Conservation (phyloP, 495 filamentous ascomycete genomes). For the Ramalina intermedia region DNA sequence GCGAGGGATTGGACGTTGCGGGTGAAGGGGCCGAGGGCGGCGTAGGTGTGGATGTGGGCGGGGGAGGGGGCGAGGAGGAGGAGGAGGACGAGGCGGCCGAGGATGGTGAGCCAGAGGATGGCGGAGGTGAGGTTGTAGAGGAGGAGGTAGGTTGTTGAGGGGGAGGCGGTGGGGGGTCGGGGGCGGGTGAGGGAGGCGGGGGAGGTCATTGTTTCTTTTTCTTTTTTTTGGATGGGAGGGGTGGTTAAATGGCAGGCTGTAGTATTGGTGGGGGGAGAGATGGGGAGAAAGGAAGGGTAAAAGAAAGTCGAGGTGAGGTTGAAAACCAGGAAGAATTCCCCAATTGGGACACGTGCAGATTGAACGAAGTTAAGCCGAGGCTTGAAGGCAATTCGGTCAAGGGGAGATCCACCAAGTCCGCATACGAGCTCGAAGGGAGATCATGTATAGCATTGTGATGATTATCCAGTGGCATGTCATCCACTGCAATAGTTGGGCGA, state of each 20-base stretch:
- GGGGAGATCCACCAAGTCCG: no score
- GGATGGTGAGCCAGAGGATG: constrained; percentile 57
- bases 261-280: no score
- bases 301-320: neutral
- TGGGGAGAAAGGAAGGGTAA: no score
- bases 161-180: neutral
- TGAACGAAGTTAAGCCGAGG: no score
- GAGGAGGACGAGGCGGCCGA: constrained; percentile 42
- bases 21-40: constrained; percentile 44
- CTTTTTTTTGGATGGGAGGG: no score
- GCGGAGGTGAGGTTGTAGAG: constrained; percentile 70
- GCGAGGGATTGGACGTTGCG: constrained; percentile 74
- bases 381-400: no score
- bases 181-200: neutral
- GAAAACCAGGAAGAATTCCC: neutral
- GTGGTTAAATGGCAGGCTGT: no score
- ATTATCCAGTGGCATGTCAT: no score
- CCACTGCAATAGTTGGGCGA: no score
- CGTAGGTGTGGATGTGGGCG: constrained; percentile 38
- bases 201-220: neutral
- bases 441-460: neutral
- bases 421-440: no score
- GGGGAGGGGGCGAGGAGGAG: constrained; percentile 18
- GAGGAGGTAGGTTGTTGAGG: constrained; percentile 44
- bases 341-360: neutral